Conservation (phyloP, 1,284 basidiomycete species). For the Melampsora americana region DNA sequence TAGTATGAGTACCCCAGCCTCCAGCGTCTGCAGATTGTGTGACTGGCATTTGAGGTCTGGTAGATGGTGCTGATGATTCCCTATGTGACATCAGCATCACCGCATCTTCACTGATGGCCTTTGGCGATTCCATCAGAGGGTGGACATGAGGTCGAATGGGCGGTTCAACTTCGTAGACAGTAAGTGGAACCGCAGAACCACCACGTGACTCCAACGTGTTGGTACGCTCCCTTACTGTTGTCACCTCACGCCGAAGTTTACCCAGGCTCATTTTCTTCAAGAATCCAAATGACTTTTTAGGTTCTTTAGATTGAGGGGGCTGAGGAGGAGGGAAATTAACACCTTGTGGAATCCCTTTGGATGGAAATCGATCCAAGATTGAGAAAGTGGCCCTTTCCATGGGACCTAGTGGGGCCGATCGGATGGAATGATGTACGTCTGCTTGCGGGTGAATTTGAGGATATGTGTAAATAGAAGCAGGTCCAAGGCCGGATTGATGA, state of each 20-base stretch:
- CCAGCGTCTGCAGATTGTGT: no score
- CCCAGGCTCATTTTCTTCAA: slow-evolving; percentile 43
- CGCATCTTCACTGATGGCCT: background rate
- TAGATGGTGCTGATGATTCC: no score
- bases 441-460: background rate
- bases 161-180: background rate
- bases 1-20: no score
- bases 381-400: no score
- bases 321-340: background rate
- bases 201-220: no score
- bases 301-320: background rate
- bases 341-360: background rate
- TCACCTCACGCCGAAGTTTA: slow-evolving; percentile 35
- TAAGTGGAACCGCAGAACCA: background rate
- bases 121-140: background rate
- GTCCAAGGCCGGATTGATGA: slow-evolving; percentile 9
- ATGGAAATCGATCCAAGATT: slow-evolving; percentile 1
- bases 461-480: background rate
- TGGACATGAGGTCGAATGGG: background rate
- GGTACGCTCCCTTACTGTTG: background rate
- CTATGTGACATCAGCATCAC: no score
- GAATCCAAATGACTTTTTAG: slow-evolving; percentile 43
- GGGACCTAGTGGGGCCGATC: no score
- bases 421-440: no score
- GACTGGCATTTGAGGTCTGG: no score